Percentiles rank a stretch among this genome's conserved stretches.
Conservation (phyloP, 306 rosid genomes). For the Dryas alaskensis region DNA sequence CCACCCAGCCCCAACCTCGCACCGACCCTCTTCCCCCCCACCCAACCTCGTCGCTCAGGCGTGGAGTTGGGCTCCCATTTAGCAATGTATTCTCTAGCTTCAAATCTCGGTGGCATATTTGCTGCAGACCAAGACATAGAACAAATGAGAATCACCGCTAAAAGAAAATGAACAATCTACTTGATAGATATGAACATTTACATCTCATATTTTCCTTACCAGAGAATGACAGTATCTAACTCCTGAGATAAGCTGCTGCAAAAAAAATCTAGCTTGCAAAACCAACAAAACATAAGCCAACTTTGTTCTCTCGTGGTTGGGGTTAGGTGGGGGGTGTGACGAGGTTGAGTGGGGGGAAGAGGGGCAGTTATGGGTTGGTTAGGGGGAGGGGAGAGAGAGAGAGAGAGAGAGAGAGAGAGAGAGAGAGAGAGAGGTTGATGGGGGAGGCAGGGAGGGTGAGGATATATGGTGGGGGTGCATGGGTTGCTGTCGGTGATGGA, state of each 20-base stretch:
- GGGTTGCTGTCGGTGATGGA: no score
- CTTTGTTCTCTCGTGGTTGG: not conserved
- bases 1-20: no score
- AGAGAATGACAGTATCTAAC: slow-evolving; percentile 78
- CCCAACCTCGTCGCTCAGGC: slow-evolving; percentile 33
- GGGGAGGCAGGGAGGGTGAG: no score
- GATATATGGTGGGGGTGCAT: no score
- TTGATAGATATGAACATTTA: not conserved
- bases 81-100: slow-evolving; percentile 80
- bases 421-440: no score
- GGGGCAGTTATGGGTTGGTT: no score
- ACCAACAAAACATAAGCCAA: not conserved
- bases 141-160: slow-evolving; percentile 5
- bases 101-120: slow-evolving; percentile 85
- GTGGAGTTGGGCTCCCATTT: slow-evolving; percentile 86
- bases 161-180: slow-evolving; percentile 12
- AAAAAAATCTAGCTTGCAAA: slow-evolving; percentile 79
- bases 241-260: slow-evolving; percentile 93
- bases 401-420: no score
- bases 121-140: slow-evolving; percentile 41
- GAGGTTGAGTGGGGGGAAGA: no score
- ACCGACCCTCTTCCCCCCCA: no score
- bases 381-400: no score
- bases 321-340: no score
- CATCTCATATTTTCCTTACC: slow-evolving; percentile 35